Percentiles rank a stretch among this genome's conserved stretches.
These are phyloP conservation scores for Brassica cretica DNA, from an alignment of 345 rosid genomes.

Conservation along the genomic window DNA sequence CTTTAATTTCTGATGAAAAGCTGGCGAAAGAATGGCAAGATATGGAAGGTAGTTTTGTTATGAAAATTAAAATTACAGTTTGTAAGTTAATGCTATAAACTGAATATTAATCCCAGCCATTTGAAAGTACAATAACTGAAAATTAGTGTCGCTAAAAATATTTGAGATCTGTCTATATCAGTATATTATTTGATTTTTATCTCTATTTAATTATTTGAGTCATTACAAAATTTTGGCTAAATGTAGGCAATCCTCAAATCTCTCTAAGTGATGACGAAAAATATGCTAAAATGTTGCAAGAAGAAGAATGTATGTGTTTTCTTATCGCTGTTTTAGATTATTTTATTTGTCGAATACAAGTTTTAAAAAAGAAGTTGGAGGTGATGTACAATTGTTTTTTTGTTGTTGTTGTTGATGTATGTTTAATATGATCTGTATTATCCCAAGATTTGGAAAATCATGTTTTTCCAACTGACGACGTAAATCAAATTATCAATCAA, in stretches of 20 bases:
- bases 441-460: constrained; percentile 19
- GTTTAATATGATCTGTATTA: neutral
- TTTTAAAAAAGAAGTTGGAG: neutral
- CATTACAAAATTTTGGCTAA: neutral
- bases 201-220: neutral
- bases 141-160: neutral
- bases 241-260: constrained; percentile 5
- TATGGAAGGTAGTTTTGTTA: constrained; percentile 16
- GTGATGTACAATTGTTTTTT: neutral
- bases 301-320: constrained; percentile 34
- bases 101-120: neutral
- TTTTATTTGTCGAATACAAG: neutral
- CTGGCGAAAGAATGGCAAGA: constrained; percentile 19
- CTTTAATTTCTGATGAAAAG: neutral
- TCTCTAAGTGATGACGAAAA: constrained; percentile 27
- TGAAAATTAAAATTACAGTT: neutral
- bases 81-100: neutral
- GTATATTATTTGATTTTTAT: neutral
- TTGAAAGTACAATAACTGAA: neutral
- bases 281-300: constrained; percentile 20
- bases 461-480: neutral
- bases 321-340: too few species aligned
- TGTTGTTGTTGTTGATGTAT: neutral
- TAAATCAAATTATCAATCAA: constrained; percentile 16
- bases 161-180: neutral